These are phyloP conservation scores for Suillus americanus DNA, from an alignment of 768 basidiomycete species.

Conservation along the genomic window DNA sequence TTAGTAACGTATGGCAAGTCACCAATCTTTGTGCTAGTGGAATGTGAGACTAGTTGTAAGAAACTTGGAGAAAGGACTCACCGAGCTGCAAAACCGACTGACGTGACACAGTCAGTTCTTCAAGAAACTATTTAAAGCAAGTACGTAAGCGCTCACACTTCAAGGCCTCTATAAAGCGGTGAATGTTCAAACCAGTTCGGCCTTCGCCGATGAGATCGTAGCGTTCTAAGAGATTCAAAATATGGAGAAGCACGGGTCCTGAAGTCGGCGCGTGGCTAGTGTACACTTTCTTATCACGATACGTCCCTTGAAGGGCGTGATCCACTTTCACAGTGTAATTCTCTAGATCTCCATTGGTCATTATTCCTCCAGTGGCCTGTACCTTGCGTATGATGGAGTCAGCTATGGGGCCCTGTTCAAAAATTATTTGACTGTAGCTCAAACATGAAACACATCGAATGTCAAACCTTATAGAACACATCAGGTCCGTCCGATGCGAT, in stretches of 20 bases:
- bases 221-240: slow-evolving; percentile 89
- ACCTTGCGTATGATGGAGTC: slow-evolving; percentile 75
- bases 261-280: slow-evolving; percentile 84
- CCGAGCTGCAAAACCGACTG: slow-evolving; percentile 68
- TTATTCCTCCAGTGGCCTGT: slow-evolving; percentile 70
- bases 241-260: slow-evolving; percentile 87
- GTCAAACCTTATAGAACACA: slow-evolving; percentile 75
- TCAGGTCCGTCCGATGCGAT: slow-evolving; percentile 78
- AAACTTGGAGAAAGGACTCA: slow-evolving; percentile 20
- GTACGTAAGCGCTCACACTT: slow-evolving; percentile 56
- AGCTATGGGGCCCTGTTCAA: slow-evolving; percentile 71
- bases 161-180: slow-evolving; percentile 80
- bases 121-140: slow-evolving; percentile 14
- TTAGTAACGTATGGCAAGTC: slow-evolving; percentile 69
- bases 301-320: slow-evolving; percentile 76
- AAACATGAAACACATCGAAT: slow-evolving; percentile 11
- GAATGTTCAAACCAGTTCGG: slow-evolving; percentile 62
- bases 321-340: slow-evolving; percentile 68
- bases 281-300: slow-evolving; percentile 76
- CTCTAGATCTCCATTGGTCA: slow-evolving; percentile 72
- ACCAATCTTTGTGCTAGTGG: slow-evolving; percentile 72
- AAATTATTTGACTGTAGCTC: slow-evolving; percentile 15
- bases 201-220: slow-evolving; percentile 54
- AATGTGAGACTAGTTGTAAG: slow-evolving; percentile 3
- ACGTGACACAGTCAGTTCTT: slow-evolving; percentile 10